These are phyloP conservation scores for Croton setiger DNA, from an alignment of 441 rosid species.

Conservation along the genomic window DNA sequence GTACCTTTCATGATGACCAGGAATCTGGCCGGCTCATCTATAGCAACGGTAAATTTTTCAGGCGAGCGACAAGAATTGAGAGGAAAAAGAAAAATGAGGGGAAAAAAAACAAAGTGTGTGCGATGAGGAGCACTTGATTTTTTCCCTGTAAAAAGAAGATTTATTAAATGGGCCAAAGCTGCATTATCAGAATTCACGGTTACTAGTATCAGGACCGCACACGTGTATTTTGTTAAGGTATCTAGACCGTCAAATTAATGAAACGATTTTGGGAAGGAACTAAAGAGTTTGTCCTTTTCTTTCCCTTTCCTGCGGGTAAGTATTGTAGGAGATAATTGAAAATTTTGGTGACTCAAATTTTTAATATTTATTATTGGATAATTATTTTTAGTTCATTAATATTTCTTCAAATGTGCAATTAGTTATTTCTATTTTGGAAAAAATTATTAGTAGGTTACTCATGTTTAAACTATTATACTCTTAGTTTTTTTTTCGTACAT, in stretches of 20 bases:
- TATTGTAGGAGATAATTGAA: not conserved
- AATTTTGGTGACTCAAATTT: no score
- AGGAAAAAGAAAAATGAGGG: not conserved
- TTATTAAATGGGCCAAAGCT: slow-evolving; percentile 23
- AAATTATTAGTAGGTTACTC: no score
- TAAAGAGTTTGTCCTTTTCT: not conserved
- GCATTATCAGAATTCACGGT: slow-evolving; percentile 32
- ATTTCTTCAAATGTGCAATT: no score
- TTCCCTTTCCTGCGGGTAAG: not conserved
- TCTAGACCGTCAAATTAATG: slow-evolving; percentile 31
- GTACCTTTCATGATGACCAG: slow-evolving; percentile 34
- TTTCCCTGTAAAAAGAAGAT: slow-evolving; percentile 27
- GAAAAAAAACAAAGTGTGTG: slow-evolving; percentile 22
- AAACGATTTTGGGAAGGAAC: not conserved
- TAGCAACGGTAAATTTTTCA: slow-evolving; percentile 16
- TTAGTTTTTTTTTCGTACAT: no score
- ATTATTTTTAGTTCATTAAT: no score
- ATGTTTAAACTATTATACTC: no score
- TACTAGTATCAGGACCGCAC: slow-evolving; percentile 27
- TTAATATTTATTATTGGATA: no score
- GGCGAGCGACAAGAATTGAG: slow-evolving; percentile 9
- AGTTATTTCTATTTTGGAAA: no score
- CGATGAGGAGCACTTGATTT: slow-evolving; percentile 53
- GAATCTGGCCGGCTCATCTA: slow-evolving; percentile 17
- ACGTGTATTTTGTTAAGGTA: slow-evolving; percentile 28